These are phyloP conservation scores for Aspergillus quadrilineatus DNA, from an alignment of 2,329 filamentous ascomycete species.

Conservation along the genomic window DNA sequence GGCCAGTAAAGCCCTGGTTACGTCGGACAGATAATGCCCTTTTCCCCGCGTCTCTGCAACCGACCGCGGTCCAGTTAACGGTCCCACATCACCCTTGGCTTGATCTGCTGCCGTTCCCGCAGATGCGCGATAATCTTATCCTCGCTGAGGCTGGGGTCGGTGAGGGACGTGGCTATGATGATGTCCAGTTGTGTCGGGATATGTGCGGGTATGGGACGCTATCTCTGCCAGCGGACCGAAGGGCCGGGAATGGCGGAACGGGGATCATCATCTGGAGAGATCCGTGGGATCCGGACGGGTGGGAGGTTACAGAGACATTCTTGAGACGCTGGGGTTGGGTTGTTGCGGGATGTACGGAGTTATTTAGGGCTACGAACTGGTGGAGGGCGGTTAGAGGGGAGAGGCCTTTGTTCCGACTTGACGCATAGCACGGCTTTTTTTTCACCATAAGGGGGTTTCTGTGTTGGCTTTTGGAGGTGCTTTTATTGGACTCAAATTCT, in stretches of 20 bases:
- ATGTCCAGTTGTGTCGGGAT: conserved; percentile 20
- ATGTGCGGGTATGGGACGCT: conserved; percentile 4
- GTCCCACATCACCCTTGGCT: conserved; percentile 30
- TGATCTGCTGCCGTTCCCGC: conserved; percentile 22
- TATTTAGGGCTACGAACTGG: conserved; percentile 29
- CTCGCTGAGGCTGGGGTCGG: background rate
- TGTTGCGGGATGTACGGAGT: conserved; percentile 24
- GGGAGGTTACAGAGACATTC: conserved; percentile 31
- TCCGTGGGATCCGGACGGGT: conserved; percentile 30
- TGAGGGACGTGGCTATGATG: conserved; percentile 18
- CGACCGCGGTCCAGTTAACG: background rate
- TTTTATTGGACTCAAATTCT: no score
- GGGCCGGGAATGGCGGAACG: conserved; percentile 3
- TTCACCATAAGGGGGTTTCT: no score
- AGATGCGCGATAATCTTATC: conserved; percentile 27
- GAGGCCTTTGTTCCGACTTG: background rate
- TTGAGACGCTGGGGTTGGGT: conserved; percentile 28
- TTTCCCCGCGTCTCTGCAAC: conserved; percentile 15
- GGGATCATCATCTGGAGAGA: conserved; percentile 31
- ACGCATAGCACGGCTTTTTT: no score
- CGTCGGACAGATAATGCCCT: background rate
- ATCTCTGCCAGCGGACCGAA: background rate
- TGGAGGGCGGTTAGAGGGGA: conserved; percentile 26
- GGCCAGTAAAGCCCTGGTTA: background rate
- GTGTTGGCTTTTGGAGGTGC: no score